phyloP scores from a whole-genome alignment of 2,329 filamentous ascomycete species.

The Ciborinia camelliae region DNA sequence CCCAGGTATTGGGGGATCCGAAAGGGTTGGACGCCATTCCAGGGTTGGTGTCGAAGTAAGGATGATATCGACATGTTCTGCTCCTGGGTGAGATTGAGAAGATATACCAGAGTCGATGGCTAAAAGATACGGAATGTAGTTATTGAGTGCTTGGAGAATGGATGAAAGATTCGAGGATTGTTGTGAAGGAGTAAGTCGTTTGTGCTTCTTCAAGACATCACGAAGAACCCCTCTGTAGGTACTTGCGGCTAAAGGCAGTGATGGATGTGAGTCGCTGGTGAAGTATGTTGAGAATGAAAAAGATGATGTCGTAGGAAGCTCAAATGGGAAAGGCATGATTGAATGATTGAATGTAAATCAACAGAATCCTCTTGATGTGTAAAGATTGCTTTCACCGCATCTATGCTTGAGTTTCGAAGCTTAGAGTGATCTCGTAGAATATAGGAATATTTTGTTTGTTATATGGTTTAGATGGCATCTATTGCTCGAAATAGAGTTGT shows the following conservation, averaged over 20 bases:
- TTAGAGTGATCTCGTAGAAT: neutral
- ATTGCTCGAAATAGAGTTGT: neutral
- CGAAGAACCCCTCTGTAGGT: slow-evolving; percentile 80
- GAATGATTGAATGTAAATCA: neutral
- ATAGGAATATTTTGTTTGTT: neutral
- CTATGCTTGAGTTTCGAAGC: neutral
- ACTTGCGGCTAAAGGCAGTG: slow-evolving; percentile 76
- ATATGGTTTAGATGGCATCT: neutral
- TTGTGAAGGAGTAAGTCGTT: slow-evolving; percentile 70
- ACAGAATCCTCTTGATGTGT: neutral
- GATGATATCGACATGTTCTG: slow-evolving; percentile 66
- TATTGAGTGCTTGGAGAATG: slow-evolving; percentile 65
- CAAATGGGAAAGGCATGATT: slow-evolving; percentile 83
- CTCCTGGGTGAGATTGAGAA: slow-evolving; percentile 46
- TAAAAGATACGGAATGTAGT: slow-evolving; percentile 81
- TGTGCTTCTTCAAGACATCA: slow-evolving; percentile 83
- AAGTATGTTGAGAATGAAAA: slow-evolving; percentile 78
- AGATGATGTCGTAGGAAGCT: slow-evolving; percentile 83
- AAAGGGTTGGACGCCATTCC: slow-evolving; percentile 81
- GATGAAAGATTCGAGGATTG: slow-evolving; percentile 68
- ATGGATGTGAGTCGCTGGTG: slow-evolving; percentile 79
- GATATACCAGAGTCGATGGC: slow-evolving; percentile 72
- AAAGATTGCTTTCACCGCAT: neutral
- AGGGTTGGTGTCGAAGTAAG: slow-evolving; percentile 59
- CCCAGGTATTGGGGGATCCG: slow-evolving; percentile 59